Evolutionary conservation across 345 rosid genomes (phyloP).

Genomic region (Geranium rotundifolium): DNA sequence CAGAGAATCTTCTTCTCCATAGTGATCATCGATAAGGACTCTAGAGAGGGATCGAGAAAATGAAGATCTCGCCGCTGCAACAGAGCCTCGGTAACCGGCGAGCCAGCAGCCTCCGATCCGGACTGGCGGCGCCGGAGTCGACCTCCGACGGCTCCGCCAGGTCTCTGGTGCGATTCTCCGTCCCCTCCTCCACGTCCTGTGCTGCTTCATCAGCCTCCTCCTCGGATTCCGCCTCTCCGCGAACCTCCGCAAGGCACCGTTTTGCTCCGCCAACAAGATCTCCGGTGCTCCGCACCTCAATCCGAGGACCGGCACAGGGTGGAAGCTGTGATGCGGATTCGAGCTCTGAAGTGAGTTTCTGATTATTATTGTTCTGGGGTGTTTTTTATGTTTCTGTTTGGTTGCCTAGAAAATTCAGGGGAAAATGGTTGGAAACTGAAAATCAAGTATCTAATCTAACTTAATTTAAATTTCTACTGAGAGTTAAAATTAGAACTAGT

Average conservation of each 20-base stretch:
- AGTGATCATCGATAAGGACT: background rate
- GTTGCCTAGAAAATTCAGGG: no score
- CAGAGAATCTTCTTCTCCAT: constrained; percentile 7
- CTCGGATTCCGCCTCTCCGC: constrained; percentile 55
- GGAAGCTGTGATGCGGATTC: constrained; percentile 76
- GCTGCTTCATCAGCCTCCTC: constrained; percentile 76
- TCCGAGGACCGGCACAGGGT: constrained; percentile 78
- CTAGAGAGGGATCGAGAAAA: no score
- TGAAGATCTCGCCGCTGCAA: constrained; percentile 78
- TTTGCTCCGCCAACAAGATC: constrained; percentile 25
- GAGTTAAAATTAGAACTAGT: no score
- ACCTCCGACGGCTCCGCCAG: constrained; percentile 44
- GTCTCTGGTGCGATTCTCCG: constrained; percentile 67
- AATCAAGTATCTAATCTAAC: no score
- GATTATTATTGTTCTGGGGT: background rate
- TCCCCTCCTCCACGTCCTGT: constrained; percentile 62
- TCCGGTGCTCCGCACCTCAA: constrained; percentile 15
- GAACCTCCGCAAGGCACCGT: constrained; percentile 43
- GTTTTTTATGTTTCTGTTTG: constrained; percentile 2
- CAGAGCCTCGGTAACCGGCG: constrained; percentile 81
- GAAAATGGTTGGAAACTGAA: no score
- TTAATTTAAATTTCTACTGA: no score
- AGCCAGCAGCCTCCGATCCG: constrained; percentile 44
- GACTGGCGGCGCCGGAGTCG: constrained; percentile 48
- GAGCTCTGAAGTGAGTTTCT: constrained; percentile 47